Conservation (phyloP, 345 rosid genomes). For the Litchi chinensis region DNA sequence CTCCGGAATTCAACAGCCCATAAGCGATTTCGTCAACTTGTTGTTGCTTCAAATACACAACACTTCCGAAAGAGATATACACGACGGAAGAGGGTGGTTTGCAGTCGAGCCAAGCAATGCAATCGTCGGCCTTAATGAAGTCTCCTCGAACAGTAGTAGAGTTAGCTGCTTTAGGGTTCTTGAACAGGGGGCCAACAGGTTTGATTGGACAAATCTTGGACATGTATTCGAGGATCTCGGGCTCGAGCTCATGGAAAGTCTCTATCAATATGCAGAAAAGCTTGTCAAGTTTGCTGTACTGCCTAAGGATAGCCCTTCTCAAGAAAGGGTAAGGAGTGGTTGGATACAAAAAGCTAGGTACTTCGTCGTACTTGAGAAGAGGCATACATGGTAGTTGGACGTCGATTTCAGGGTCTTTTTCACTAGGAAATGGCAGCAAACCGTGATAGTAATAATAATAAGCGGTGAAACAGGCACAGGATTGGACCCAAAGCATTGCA, state of each 20-base stretch:
- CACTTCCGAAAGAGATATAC: constrained; percentile 80
- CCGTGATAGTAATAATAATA: constrained; percentile 66
- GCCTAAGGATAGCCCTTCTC: constrained; percentile 53
- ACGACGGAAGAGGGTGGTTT: constrained; percentile 68
- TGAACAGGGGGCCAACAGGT: constrained; percentile 62
- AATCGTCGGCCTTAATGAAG: constrained; percentile 54
- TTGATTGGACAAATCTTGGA: constrained; percentile 51
- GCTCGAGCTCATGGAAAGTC: constrained; percentile 72
- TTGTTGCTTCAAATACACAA: constrained; percentile 63
- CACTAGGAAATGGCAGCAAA: constrained; percentile 56
- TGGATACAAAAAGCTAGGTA: constrained; percentile 78
- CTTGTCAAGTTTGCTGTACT: constrained; percentile 60
- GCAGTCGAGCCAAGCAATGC: constrained; percentile 75
- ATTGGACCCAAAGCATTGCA: constrained; percentile 92
- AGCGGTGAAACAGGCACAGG: constrained; percentile 70
- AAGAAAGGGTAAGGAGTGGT: constrained; percentile 46
- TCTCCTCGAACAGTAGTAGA: constrained; percentile 42
- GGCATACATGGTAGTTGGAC: constrained; percentile 79
- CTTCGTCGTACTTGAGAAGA: constrained; percentile 67
- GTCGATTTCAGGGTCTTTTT: constrained; percentile 51
- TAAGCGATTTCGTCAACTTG: constrained; percentile 75
- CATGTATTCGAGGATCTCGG: constrained; percentile 61
- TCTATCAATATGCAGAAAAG: constrained; percentile 76
- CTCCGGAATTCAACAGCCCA: constrained; percentile 55
- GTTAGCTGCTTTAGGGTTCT: constrained; percentile 43